Percentiles rank a stretch among this genome's conserved stretches.
Evolutionary conservation across 352 stramenopile species (phyloP).

Genomic region (Aphanomyces stellatus): DNA sequence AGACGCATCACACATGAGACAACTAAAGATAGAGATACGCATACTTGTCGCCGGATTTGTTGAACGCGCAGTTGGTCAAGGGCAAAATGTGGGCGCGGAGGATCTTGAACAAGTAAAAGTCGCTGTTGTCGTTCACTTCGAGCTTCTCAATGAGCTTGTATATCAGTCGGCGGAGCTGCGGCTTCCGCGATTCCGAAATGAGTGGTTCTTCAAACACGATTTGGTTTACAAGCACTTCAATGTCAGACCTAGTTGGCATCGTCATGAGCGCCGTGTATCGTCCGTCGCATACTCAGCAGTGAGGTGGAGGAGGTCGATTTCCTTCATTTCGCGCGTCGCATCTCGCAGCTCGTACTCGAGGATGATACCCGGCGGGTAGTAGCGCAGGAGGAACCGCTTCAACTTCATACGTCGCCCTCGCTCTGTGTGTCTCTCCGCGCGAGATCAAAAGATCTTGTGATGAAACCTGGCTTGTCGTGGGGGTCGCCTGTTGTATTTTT

Average conservation of each 20-base stretch:
- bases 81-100: slow-evolving; percentile 91
- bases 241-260: slow-evolving; percentile 55
- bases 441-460: slow-evolving; percentile 15
- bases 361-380: slow-evolving; percentile 94
- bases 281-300: slow-evolving; percentile 70
- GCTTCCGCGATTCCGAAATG: slow-evolving; percentile 89
- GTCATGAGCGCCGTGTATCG: not conserved
- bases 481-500: not conserved
- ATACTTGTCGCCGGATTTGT: slow-evolving; percentile 93
- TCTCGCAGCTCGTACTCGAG: slow-evolving; percentile 94
- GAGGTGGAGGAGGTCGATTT: slow-evolving; percentile 92
- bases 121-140: slow-evolving; percentile 88
- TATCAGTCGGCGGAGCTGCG: slow-evolving; percentile 89
- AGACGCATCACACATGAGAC: not conserved
- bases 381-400: slow-evolving; percentile 91
- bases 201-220: slow-evolving; percentile 93
- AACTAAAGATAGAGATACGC: not conserved
- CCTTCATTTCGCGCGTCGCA: slow-evolving; percentile 90
- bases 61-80: slow-evolving; percentile 95
- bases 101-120: slow-evolving; percentile 97
- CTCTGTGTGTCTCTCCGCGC: not conserved
- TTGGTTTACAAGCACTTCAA: slow-evolving; percentile 93
- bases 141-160: slow-evolving; percentile 96
- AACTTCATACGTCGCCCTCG: slow-evolving; percentile 80
- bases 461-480: not conserved